Evolutionary conservation across 768 basidiomycete genomes (phyloP).

Genomic region (Collybia nuda): DNA sequence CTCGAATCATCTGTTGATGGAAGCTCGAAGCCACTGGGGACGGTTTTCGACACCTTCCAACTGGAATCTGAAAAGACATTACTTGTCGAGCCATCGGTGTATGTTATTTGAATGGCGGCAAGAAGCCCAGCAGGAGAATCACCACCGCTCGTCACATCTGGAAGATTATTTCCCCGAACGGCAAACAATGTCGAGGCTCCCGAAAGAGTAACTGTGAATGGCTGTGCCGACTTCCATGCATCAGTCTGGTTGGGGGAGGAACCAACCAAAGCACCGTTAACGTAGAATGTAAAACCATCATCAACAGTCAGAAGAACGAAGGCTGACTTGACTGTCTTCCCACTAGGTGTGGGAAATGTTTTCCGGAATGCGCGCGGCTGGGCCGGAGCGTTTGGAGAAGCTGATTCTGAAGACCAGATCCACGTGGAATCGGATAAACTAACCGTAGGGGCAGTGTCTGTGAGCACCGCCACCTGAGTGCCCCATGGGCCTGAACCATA

Average conservation of each 20-base stretch:
- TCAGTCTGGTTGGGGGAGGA: conserved; percentile 18
- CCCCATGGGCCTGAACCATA: conserved; percentile 28
- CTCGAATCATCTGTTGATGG: conserved; percentile 17
- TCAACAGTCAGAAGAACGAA: neutral
- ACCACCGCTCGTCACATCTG: conserved; percentile 17
- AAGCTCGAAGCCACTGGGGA: conserved; percentile 22
- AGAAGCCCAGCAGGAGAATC: conserved; percentile 25
- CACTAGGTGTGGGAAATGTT: conserved; percentile 6
- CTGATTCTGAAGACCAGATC: too few species aligned
- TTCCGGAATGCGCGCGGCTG: conserved; percentile 24
- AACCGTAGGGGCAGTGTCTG: conserved; percentile 9
- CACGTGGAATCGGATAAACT: too few species aligned
- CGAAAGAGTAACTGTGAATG: conserved; percentile 18
- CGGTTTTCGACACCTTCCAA: conserved; percentile 20
- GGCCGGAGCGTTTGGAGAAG: conserved; percentile 4
- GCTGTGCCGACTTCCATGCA: conserved; percentile 24
- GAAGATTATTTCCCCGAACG: conserved; percentile 24
- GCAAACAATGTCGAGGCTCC: conserved; percentile 22
- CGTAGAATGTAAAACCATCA: too few species aligned
- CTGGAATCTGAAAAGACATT: conserved; percentile 19
- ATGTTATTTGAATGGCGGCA: conserved; percentile 21
- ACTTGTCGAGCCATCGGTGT: conserved; percentile 23
- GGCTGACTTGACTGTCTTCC: neutral
- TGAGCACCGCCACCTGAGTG: conserved; percentile 17
- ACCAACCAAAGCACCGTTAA: conserved; percentile 24